These are phyloP conservation scores for Pseudopyricularia javanii DNA, from an alignment of 2,329 filamentous ascomycete genomes.

Conservation along the genomic window DNA sequence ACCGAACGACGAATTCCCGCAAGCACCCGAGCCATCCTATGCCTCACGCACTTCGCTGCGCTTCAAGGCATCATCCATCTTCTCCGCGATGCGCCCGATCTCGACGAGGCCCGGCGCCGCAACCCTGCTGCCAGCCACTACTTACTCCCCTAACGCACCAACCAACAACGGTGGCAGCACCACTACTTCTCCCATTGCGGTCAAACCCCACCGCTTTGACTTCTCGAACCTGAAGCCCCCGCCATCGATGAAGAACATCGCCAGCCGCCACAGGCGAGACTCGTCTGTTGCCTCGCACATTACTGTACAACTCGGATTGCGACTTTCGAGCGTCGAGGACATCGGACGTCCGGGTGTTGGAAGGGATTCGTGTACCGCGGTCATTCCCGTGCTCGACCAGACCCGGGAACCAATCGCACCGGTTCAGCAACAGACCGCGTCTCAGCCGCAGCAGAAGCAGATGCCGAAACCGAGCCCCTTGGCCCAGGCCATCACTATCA, in stretches of 20 bases:
- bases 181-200: not conserved
- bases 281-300: slow-evolving; percentile 54
- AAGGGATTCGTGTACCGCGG: not conserved
- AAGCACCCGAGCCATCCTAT: slow-evolving; percentile 6
- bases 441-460: not conserved
- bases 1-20: not conserved
- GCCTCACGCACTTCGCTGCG: slow-evolving; percentile 5
- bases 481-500: slow-evolving; percentile 1
- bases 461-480: slow-evolving; percentile 7
- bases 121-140: slow-evolving; percentile 32
- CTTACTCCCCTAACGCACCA: slow-evolving; percentile 22
- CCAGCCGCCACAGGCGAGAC: slow-evolving; percentile 36
- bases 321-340: slow-evolving; percentile 48
- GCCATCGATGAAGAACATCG: slow-evolving; percentile 26
- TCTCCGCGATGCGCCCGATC: slow-evolving; percentile 3
- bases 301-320: slow-evolving; percentile 60
- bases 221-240: slow-evolving; percentile 27
- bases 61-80: slow-evolving; percentile 5
- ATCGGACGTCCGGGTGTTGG: slow-evolving; percentile 22
- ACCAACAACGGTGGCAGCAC: slow-evolving; percentile 1
- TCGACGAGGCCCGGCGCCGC: slow-evolving; percentile 14
- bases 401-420: slow-evolving; percentile 2
- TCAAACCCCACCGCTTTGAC: slow-evolving; percentile 6
- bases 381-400: not conserved
- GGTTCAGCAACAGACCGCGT: not conserved